Conservation (phyloP, 2,329 filamentous ascomycete species). For the Alternaria dauci region DNA sequence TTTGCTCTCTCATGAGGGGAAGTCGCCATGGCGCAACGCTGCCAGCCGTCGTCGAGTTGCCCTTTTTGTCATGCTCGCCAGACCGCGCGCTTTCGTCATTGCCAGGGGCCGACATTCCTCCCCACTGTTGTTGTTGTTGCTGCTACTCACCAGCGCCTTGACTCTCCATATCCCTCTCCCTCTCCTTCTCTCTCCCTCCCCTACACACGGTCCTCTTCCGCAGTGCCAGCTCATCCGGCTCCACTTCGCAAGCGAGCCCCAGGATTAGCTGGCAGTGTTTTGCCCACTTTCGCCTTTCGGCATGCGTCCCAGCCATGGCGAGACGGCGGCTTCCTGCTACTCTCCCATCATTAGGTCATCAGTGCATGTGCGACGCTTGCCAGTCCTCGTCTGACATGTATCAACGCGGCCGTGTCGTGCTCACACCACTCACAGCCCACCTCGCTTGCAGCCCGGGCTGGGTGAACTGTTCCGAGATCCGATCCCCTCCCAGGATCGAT, state of each 20-base stretch:
- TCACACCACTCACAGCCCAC: conserved; percentile 31
- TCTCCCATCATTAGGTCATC: conserved; percentile 30
- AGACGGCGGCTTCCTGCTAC: conserved; percentile 23
- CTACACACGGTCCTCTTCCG: conserved; percentile 10
- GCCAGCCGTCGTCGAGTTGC: conserved; percentile 6
- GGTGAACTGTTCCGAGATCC: conserved; percentile 20
- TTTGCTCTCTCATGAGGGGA: conserved; percentile 16
- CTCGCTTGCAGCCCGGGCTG: conserved; percentile 10
- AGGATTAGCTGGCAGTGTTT: conserved; percentile 10
- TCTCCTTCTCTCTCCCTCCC: no score
- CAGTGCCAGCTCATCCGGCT: conserved; percentile 25
- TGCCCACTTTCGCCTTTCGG: conserved; percentile 18
- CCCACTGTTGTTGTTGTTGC: conserved; percentile 1
- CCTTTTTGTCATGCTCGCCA: conserved; percentile 9
- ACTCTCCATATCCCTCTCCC: neutral
- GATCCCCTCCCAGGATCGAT: conserved; percentile 9
- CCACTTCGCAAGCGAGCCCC: conserved; percentile 27
- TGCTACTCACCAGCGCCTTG: conserved; percentile 4
- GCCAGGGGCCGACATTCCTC: conserved; percentile 2
- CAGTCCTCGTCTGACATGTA: conserved; percentile 21
- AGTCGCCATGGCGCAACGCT: conserved; percentile 32
- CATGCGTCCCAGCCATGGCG: conserved; percentile 24
- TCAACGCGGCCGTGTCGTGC: conserved; percentile 29
- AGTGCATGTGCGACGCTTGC: conserved; percentile 13
- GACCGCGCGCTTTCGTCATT: conserved; percentile 3